phyloP scores from a whole-genome alignment of 495 filamentous ascomycete genomes.

The Delitschia confertaspora region DNA sequence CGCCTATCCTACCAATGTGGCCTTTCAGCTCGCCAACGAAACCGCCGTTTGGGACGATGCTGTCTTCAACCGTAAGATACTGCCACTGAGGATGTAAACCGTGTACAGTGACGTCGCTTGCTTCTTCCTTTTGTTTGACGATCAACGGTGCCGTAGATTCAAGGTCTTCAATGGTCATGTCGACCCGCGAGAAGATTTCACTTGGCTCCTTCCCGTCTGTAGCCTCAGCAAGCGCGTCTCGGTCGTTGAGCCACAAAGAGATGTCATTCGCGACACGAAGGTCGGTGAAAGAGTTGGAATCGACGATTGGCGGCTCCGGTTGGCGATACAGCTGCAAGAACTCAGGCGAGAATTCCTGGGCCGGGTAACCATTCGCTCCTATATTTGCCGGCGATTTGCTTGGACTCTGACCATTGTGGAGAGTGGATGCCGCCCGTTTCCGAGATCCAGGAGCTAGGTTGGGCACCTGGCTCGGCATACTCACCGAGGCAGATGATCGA shows the following conservation, averaged over 20 bases:
- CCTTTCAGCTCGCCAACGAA: conserved; percentile 83
- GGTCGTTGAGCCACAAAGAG: conserved; percentile 63
- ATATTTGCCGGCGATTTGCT: conserved; percentile 41
- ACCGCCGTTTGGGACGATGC: conserved; percentile 51
- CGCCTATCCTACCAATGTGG: conserved; percentile 66
- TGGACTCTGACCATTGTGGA: conserved; percentile 42
- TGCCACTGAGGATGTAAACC: conserved; percentile 55
- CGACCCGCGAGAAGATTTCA: conserved; percentile 50
- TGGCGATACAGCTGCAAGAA: conserved; percentile 64
- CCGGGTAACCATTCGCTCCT: conserved; percentile 44
- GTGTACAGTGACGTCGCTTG: conserved; percentile 38
- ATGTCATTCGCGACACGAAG: conserved; percentile 59
- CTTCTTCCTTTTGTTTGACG: conserved; percentile 41
- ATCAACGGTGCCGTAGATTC: conserved; percentile 39
- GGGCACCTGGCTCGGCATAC: conserved; percentile 43
- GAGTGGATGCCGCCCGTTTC: conserved; percentile 44
- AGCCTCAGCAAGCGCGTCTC: conserved; percentile 41
- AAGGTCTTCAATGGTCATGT: conserved; percentile 47
- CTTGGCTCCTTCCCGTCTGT: conserved; percentile 28
- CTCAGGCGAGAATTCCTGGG: conserved; percentile 59
- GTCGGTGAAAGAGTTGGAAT: conserved; percentile 58
- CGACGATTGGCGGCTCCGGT: conserved; percentile 47
- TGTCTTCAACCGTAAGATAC: conserved; percentile 57
- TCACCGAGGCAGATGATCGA: conserved; percentile 59
- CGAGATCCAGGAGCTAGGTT: conserved; percentile 38